Base-by-base conservation (phyloP, 2,329 filamentous ascomycete species). In the Colletotrichum liaoningense region DNA sequence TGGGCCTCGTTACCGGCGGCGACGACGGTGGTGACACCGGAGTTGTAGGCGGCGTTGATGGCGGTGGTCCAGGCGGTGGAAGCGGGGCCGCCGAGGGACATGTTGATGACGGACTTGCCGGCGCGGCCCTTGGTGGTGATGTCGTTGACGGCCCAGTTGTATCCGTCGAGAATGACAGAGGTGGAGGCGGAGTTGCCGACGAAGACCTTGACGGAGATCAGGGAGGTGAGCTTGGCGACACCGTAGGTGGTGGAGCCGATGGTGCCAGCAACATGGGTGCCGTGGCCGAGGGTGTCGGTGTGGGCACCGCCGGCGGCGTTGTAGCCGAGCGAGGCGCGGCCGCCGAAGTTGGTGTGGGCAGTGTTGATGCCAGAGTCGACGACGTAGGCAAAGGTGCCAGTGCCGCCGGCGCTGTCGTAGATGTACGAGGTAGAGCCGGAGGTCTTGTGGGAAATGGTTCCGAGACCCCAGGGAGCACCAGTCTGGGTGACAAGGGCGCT, bases 311-410 rank as follows among this genome's bases (percentile, higher is more conserved):
- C 79, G 5, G 80, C 75, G 19, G 81, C 81, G 59, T 84, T 85
- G 72, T 81, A 82, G 5, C 83, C 83, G 38, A 79, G 80, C 26
- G 75, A 77, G 33, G 86, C 86, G 12, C 86, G 84, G 22, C 83
- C 83, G 63, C 83, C 84, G 52, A 87, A 87, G 56, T 87, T 81
- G 63, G 78, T 55, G 77, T 91, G 89, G 5, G 78, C 72, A 19
- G 79, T 83, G 67, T 83, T 83, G 73, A 91, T 86, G 54, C 89
- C 89, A 0, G 86, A 89, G 78, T 91, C 89, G 69, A 91, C 80
- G 59, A 91, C 80, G 77, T 90, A 91, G 62, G 85, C 81, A 70
- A 83, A 89, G 63, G 81, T 84, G 38, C 79, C 83, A 11, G 77
- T 63, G 24, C 86, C 86, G 24, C 84, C 84, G 28, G 75, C 80